A percentile compares a stretch with the other conserved stretches of the same genome.
Evolutionary conservation across 2,329 filamentous ascomycete genomes (phyloP).

Genomic region (Saccharata proteae): DNA sequence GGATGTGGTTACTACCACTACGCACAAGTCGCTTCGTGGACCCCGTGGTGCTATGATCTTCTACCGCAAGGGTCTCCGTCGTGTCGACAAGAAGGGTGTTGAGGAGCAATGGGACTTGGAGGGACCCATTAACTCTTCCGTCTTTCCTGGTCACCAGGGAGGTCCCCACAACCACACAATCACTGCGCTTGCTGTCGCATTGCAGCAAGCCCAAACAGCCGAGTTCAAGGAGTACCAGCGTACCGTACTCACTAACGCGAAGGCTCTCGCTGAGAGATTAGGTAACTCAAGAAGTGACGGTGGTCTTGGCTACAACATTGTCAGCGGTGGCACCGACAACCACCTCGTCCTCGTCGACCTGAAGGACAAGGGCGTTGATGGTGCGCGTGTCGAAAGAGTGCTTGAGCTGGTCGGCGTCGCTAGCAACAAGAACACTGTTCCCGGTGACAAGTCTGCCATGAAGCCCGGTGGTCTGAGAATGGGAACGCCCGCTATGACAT

Average conservation of each 20-base stretch:
- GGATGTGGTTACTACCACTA: constrained; percentile 96
- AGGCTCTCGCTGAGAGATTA: constrained; percentile 64
- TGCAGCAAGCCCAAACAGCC: constrained; percentile 81
- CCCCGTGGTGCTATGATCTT: constrained; percentile 99
- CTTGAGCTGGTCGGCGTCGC: constrained; percentile 98
- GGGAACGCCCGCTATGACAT: constrained; percentile 95
- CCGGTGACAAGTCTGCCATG: constrained; percentile 92
- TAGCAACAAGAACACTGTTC: constrained; percentile 99
- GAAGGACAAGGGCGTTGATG: constrained; percentile 75
- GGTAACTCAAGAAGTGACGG: constrained; percentile 59
- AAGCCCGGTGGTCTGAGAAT: constrained; percentile 92
- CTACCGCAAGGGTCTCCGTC: constrained; percentile 93
- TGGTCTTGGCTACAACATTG: constrained; percentile 79
- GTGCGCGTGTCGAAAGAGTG: constrained; percentile 88
- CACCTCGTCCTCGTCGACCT: constrained; percentile 96
- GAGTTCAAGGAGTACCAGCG: constrained; percentile 94
- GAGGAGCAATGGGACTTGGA: constrained; percentile 93
- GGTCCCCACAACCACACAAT: constrained; percentile 99
- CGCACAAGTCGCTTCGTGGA: constrained; percentile 96
- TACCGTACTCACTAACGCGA: constrained; percentile 85
- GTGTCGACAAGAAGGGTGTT: constrained; percentile 78
- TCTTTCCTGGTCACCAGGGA: constrained; percentile 98
- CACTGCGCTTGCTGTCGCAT: constrained; percentile 84
- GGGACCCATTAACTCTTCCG: constrained; percentile 93
- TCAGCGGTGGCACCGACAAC: constrained; percentile 90